Base-by-base conservation (phyloP, 31 red algal genomes). In the Asparagopsis taxiformis region DNA sequence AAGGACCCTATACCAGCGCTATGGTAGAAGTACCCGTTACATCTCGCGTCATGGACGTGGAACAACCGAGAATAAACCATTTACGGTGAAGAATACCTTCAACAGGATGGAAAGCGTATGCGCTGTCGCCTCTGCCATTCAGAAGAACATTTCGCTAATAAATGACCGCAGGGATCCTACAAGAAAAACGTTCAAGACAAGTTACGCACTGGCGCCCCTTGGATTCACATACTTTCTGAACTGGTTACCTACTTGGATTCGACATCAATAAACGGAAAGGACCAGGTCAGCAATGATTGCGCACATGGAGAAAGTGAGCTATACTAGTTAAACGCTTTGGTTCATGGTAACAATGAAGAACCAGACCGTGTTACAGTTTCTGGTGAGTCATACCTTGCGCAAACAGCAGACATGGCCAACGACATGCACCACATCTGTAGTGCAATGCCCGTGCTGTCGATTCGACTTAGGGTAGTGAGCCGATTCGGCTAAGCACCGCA, bases 151-250 rank as follows among this genome's bases (percentile, higher is more conserved):
- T 16, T 62, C 5, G 22, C 31, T 10, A 0, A 30, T 63, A 19
- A 30, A 63, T 0, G 9, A n/a, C 17, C 59, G 3, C 23, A 30
- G 19, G 31, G 3, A 30, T 6, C 31, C 24, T 22, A 2, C 51
- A 4, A 25, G 28, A 25, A 25, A 25, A 19, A 55, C 51, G 51
- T 55, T 25, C 28, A 11, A 3, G 21, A 24, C 26, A 19, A 9
- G 7, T 21, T 59, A 9, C 11, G 23, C 7, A 16, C 10, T 16
- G 55, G 23, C 7, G 49, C 36, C 10, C 63, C 63, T 30, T 33
- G 36, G 2, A 48, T 68, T 24, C 35, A 68, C 63, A 20, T 48
- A 33, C 37, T 68, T 5, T 68, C 63, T 4, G 63, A 68, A 24
- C 36, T 68, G 8, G 41, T 68, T 4, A 68, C 41, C 38, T 68